These are phyloP conservation scores for Debaryomyces hansenii DNA, from an alignment of 805 yeast species.

Conservation along the genomic window DNA sequence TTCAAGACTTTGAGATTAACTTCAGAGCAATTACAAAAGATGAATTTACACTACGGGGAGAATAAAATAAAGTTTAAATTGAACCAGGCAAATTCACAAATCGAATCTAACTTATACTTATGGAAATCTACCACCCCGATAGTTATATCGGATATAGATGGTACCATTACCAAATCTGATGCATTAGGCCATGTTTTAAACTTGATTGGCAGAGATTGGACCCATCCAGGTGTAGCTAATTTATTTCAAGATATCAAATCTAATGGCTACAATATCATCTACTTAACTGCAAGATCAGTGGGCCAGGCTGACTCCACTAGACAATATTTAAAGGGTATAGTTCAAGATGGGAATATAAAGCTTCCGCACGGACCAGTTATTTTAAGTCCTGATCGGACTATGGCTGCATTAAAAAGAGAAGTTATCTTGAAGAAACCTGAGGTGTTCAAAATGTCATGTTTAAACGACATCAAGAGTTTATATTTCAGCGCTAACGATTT, in stretches of 20 bases:
- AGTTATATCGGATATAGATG: constrained; percentile 96
- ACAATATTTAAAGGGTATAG: constrained; percentile 73
- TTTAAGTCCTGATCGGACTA: constrained; percentile 91
- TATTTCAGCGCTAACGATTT: constrained; percentile 38
- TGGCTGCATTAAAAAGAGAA: constrained; percentile 91
- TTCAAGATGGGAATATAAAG: constrained; percentile 66
- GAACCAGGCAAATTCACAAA: constrained; percentile 76
- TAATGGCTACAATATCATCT: constrained; percentile 92
- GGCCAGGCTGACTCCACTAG: constrained; percentile 95
- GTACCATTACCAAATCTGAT: constrained; percentile 96
- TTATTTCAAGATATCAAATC: constrained; percentile 80
- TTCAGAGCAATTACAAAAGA: constrained; percentile 77
- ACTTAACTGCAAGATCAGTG: constrained; percentile 90
- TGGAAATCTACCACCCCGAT: constrained; percentile 88
- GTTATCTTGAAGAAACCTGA: constrained; percentile 94
- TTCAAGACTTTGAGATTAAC: constrained; percentile 90
- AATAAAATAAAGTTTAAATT: constrained; percentile 79
- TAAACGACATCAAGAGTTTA: constrained; percentile 77
- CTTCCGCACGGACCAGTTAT: constrained; percentile 93
- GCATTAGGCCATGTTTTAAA: constrained; percentile 95
- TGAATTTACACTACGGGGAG: constrained; percentile 74
- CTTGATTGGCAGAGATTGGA: constrained; percentile 96
- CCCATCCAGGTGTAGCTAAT: constrained; percentile 93
- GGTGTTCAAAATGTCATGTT: constrained; percentile 97
- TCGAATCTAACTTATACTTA: constrained; percentile 69